Base-by-base conservation (phyloP, 2,329 filamentous ascomycete genomes). In the Cercospora sp. region DNA sequence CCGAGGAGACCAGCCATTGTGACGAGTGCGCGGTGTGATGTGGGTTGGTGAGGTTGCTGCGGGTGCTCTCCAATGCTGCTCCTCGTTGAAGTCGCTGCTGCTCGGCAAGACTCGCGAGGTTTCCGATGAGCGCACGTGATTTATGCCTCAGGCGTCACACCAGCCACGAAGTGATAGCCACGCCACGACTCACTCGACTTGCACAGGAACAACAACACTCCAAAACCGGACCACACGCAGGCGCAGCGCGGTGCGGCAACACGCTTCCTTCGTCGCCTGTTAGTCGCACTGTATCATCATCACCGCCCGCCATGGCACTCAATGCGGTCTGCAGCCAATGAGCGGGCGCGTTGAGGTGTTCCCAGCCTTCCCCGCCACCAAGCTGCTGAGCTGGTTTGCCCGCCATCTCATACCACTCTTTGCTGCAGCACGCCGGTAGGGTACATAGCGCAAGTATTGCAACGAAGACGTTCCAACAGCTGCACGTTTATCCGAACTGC, bases 1-100 rank as follows among this genome's bases (percentile, higher is more conserved):
- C 82, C 83, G 76, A 85, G 82, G 72, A 84, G 77, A 45, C 72
- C 73, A 70, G 72, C 70, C 74, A 76, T 76, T 60, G 66, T 76
- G 73, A 60, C 30, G 63, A 58, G 49, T 59, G n/a, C 57, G 21
- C 34, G 40, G 63, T 45, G 57, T 28, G 43, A n/a, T 34, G 57
- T 61, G 57, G 45, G 57, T 43, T 45, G 26, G 21, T 49, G 49
- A 16, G 53, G 63, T 40, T 60, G 45, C 28, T 53, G 63, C 26
- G 59, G 64, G 58, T 51, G 37, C 21, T 34, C 32, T 34, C 16
- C 30, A 30, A 37, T 66, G 58, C 64, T 61, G 53, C 63, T 60
- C 51, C 45, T 21, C 49, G 34, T 58, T n/a, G 62, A 64, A 64
- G 62, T 65, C 62, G 34, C 40, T 26, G 53, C 12, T 58, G 51